phyloP scores from a whole-genome alignment of 2,329 filamentous ascomycete genomes.

The Pleoardoris graminearum region DNA sequence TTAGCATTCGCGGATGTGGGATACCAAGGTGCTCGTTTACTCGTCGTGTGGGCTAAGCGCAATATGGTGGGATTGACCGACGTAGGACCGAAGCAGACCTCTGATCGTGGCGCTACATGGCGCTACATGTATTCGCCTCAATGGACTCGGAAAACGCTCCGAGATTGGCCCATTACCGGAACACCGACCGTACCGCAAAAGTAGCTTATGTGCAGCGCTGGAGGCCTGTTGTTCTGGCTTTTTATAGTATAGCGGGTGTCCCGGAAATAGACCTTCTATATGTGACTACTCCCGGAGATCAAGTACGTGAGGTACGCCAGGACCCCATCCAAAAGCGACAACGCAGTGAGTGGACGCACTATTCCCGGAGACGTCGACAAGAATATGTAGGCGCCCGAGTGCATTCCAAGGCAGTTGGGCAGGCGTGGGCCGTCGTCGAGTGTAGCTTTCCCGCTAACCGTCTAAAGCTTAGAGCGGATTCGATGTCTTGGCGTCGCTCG shows the following conservation, averaged over 20 bases:
- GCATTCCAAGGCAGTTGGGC: background rate
- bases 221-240: background rate
- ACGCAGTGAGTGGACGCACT: too few species aligned
- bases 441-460: constrained; percentile 9
- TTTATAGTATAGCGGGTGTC: too few species aligned
- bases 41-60: constrained; percentile 2
- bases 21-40: too few species aligned
- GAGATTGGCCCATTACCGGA: background rate
- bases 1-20: too few species aligned
- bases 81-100: constrained; percentile 13
- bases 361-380: too few species aligned
- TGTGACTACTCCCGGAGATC: too few species aligned
- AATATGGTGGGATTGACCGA: constrained; percentile 9
- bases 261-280: too few species aligned
- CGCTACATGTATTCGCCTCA: constrained; percentile 7
- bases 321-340: too few species aligned
- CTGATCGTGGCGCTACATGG: constrained; percentile 2
- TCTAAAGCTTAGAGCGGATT: background rate
- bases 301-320: too few species aligned
- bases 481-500: constrained; percentile 4
- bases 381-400: constrained; percentile 1
- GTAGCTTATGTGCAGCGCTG: background rate
- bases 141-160: constrained; percentile 3
- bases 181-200: constrained; percentile 3
- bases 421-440: constrained; percentile 7